Conservation (phyloP, 2,329 filamentous ascomycete species). For the Cladosporium austrohemisphaericum region DNA sequence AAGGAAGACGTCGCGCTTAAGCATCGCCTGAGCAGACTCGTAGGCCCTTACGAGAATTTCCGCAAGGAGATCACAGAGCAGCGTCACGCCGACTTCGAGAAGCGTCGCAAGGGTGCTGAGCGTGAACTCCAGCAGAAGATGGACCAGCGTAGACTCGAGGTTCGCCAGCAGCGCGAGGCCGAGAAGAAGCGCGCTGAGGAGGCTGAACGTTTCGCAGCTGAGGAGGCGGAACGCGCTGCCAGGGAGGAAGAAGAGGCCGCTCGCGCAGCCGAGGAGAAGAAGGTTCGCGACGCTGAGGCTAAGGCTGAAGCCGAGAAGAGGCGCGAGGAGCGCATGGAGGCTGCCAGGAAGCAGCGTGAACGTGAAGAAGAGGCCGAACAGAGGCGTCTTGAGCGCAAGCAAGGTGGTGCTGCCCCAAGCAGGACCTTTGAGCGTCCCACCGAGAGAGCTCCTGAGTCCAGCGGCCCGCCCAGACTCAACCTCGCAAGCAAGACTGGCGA, state of each 20-base stretch:
- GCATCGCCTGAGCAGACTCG: conserved; percentile 80
- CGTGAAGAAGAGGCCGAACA: conserved; percentile 86
- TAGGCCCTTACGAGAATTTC: conserved; percentile 81
- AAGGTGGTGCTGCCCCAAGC: conserved; percentile 36
- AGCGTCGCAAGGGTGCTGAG: conserved; percentile 85
- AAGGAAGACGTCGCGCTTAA: conserved; percentile 89
- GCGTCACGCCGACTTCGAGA: conserved; percentile 93
- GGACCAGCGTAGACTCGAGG: conserved; percentile 79
- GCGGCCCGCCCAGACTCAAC: conserved; percentile 58
- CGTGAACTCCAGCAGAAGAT: conserved; percentile 92
- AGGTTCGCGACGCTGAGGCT: conserved; percentile 51
- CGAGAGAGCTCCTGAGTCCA: conserved; percentile 23
- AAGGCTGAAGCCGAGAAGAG: conserved; percentile 64
- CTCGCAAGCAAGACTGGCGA: conserved; percentile 47
- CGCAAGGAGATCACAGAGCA: conserved; percentile 76
- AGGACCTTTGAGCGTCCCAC: conserved; percentile 43
- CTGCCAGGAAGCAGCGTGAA: conserved; percentile 35
- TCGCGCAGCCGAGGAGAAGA: conserved; percentile 73
- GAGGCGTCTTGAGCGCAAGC: conserved; percentile 62
- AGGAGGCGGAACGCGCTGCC: conserved; percentile 79
- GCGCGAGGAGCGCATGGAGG: conserved; percentile 50
- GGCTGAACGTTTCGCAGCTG: conserved; percentile 69
- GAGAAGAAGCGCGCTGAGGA: conserved; percentile 85
- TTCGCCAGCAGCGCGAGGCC: conserved; percentile 73
- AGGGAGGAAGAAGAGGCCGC: conserved; percentile 84